Conservation (phyloP, 2,329 filamentous ascomycete species). For the Eutypella sp. region DNA sequence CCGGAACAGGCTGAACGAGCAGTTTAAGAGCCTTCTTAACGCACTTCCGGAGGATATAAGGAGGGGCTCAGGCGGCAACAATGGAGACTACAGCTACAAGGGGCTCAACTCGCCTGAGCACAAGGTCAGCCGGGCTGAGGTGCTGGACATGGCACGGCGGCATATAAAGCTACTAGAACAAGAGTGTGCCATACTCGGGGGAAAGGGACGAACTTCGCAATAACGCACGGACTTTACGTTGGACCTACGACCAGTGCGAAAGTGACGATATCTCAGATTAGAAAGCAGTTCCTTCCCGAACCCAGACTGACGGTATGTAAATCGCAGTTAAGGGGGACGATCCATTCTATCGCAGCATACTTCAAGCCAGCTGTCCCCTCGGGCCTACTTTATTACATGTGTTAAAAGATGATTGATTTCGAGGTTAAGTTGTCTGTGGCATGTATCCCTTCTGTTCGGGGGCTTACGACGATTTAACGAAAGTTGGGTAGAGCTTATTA, state of each 20-base stretch:
- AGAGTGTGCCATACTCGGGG: conserved; percentile 30
- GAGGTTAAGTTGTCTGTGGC: no score
- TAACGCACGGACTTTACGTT: conserved; percentile 24
- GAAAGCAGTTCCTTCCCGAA: no score
- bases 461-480: no score
- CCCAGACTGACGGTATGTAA: no score
- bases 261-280: no score
- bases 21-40: conserved; percentile 39
- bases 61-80: conserved; percentile 18
- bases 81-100: conserved; percentile 21
- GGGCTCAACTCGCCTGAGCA: conserved; percentile 16
- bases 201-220: conserved; percentile 31
- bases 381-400: no score
- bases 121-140: conserved; percentile 38
- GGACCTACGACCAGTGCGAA: conserved; percentile 24
- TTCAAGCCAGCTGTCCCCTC: no score
- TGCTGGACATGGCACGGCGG: conserved; percentile 38
- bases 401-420: no score
- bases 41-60: conserved; percentile 34
- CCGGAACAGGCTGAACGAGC: conserved; percentile 40
- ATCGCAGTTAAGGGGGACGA: no score
- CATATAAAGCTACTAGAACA: conserved; percentile 36
- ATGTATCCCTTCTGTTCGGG: no score
- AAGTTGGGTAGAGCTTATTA: no score
- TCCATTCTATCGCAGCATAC: no score